Evolutionary conservation across 129 eudicot genomes (phyloP).

Genomic region (Flaveria linearis): DNA sequence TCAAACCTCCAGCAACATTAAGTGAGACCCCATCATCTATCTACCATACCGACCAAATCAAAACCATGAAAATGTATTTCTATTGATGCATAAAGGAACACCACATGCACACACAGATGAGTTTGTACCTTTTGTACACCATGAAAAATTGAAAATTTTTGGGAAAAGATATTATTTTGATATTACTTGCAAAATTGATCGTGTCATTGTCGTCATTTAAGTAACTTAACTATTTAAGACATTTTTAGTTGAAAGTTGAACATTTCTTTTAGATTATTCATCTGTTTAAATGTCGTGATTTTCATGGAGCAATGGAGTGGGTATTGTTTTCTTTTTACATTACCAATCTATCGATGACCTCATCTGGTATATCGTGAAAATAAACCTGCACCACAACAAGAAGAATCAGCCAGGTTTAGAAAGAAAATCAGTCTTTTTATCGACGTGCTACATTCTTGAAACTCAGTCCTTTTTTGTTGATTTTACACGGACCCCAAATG

Average conservation of each 20-base stretch:
- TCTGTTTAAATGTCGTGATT: neutral
- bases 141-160: neutral
- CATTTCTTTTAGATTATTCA: neutral
- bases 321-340: conserved; percentile 24
- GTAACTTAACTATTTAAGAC: conserved; percentile 12
- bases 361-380: conserved; percentile 87
- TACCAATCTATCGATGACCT: conserved; percentile 78
- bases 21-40: conserved; percentile 75
- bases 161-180: neutral
- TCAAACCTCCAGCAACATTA: conserved; percentile 91
- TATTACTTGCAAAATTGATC: neutral
- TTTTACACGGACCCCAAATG: neutral
- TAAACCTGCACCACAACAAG: conserved; percentile 68
- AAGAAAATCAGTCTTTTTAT: no score
- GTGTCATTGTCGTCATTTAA: neutral
- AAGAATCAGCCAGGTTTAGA: neutral
- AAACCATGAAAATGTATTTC: conserved; percentile 22
- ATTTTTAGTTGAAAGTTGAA: neutral
- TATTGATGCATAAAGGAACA: neutral
- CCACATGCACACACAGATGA: neutral
- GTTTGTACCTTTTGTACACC: neutral
- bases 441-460: no score
- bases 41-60: conserved; percentile 36
- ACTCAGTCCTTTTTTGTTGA: neutral
- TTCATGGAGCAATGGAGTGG: neutral